phyloP scores from a whole-genome alignment of 2,329 filamentous ascomycete genomes.

The Huntiella abstrusa region DNA sequence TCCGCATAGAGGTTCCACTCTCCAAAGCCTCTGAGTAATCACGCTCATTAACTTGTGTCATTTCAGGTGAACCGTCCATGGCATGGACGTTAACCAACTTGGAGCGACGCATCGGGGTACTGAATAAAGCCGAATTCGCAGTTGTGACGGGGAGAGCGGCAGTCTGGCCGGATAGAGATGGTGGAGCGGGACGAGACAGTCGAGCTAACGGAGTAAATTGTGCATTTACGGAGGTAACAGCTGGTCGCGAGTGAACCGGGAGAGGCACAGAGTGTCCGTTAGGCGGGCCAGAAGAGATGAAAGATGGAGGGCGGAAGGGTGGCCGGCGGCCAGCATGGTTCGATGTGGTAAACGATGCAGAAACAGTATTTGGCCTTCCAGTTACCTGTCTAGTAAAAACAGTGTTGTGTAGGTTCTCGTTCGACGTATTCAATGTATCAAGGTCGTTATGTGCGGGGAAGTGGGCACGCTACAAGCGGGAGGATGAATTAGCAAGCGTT shows the following conservation, averaged over 20 bases:
- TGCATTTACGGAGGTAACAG: background rate
- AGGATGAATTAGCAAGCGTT: no score
- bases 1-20: no score
- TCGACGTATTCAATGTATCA: no score
- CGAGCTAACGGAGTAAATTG: background rate
- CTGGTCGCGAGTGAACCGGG: background rate
- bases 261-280: background rate
- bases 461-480: no score
- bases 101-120: background rate
- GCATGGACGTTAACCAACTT: background rate
- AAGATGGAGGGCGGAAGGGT: background rate
- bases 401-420: no score
- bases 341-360: no score
- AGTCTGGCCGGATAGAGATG: background rate
- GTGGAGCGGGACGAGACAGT: background rate
- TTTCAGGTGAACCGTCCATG: slow-evolving; percentile 16
- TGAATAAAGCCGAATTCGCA: background rate
- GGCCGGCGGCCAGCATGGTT: no score
- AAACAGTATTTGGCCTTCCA: no score
- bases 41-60: slow-evolving; percentile 37
- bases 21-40: slow-evolving; percentile 23
- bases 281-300: background rate
- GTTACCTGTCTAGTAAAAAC: no score
- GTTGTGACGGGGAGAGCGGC: background rate
- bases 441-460: no score